A percentile compares a stretch with the other conserved stretches of the same genome.
phyloP scores from a whole-genome alignment of 2,329 filamentous ascomycete species.

The Fusarium sp. region DNA sequence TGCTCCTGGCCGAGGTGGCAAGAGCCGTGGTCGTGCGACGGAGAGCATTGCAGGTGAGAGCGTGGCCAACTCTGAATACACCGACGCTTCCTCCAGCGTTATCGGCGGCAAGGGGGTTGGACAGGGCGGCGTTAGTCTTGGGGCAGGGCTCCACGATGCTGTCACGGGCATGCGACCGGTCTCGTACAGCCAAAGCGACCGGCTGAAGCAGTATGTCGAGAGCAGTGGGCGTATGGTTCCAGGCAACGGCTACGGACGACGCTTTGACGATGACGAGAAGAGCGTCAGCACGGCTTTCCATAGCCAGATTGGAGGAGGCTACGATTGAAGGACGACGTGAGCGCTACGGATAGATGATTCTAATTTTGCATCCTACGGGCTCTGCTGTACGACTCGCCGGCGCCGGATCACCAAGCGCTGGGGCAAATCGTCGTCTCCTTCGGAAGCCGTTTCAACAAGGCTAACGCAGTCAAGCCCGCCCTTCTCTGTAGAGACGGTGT shows the following conservation, averaged over 20 bases:
- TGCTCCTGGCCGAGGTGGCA: conserved; percentile 70
- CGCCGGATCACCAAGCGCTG: conserved; percentile 37
- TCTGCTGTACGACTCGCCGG: conserved; percentile 41
- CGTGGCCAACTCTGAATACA: conserved; percentile 88
- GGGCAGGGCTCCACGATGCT: conserved; percentile 78
- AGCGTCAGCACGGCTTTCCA: conserved; percentile 97
- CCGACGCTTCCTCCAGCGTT: conserved; percentile 83
- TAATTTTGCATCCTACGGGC: conserved; percentile 46
- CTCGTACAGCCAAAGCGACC: conserved; percentile 74
- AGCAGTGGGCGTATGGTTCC: conserved; percentile 77
- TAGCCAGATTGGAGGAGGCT: conserved; percentile 82
- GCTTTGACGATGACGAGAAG: conserved; percentile 91
- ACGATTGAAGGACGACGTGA: conserved; percentile 58
- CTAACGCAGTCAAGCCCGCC: conserved; percentile 35
- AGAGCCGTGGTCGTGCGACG: conserved; percentile 73
- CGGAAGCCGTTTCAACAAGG: conserved; percentile 40
- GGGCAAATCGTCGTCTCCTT: conserved; percentile 36
- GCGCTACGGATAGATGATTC: conserved; percentile 45
- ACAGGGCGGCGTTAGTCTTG: conserved; percentile 88
- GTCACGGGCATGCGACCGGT: conserved; percentile 72
- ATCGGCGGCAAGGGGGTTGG: conserved; percentile 79
- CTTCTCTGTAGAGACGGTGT: conserved; percentile 36
- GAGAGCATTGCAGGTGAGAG: conserved; percentile 92
- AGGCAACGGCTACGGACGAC: conserved; percentile 75
- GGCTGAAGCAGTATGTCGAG: conserved; percentile 94